These are phyloP conservation scores for Tulasnella calospora DNA, from an alignment of 768 basidiomycete genomes.

Conservation along the genomic window DNA sequence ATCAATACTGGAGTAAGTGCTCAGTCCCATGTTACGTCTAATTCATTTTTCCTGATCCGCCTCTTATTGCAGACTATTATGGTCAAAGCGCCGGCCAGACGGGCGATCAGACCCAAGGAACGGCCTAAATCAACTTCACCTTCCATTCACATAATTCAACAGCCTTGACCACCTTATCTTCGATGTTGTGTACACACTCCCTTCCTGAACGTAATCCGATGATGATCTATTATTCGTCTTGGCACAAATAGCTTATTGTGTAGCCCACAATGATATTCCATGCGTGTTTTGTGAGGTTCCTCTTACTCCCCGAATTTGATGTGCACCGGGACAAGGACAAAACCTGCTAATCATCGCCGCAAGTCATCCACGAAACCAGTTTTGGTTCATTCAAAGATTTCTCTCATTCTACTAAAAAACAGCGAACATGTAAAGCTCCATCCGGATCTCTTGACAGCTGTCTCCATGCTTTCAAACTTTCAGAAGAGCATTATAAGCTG, in stretches of 20 bases:
- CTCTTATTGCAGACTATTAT: conserved; percentile 61
- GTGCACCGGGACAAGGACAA: not conserved
- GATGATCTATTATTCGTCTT: not conserved
- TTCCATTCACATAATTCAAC: not conserved
- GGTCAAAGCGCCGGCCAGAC: conserved; percentile 57
- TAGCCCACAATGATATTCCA: not conserved
- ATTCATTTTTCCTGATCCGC: not conserved
- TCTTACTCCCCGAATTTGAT: not conserved
- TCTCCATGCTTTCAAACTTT: not conserved
- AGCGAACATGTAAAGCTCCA: no score
- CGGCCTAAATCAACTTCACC: not conserved
- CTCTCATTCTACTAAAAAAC: no score
- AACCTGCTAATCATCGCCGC: no score
- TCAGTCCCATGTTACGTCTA: not conserved
- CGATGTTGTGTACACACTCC: not conserved
- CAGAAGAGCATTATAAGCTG: not conserved
- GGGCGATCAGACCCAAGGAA: conserved; percentile 37
- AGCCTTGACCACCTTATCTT: not conserved
- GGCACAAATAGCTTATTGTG: conserved; percentile 7
- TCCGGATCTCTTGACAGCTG: no score
- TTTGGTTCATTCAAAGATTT: no score
- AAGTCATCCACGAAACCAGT: no score
- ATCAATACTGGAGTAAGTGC: conserved; percentile 32
- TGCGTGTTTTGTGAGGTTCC: not conserved
- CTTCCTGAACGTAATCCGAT: not conserved